A percentile compares a stretch with the other conserved stretches of the same genome.
These are phyloP conservation scores for Marasmius tenuissimus DNA, from an alignment of 1,284 basidiomycete species.

Conservation along the genomic window DNA sequence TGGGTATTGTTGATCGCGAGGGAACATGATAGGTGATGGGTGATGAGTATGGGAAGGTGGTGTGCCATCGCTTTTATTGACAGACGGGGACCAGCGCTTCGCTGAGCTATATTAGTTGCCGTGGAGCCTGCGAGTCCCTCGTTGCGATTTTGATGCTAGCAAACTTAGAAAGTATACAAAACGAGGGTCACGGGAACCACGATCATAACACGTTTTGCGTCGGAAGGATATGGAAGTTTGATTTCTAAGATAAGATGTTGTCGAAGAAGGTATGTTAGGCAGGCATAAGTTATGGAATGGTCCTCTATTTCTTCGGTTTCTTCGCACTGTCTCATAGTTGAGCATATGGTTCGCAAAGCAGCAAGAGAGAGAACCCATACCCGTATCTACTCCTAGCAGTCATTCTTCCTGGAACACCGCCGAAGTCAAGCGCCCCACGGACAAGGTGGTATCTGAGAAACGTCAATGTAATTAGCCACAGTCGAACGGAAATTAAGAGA, in stretches of 20 bases:
- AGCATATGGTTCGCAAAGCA: not conserved
- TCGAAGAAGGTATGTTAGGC: no score
- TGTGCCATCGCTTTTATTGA: not conserved
- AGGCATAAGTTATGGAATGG: no score
- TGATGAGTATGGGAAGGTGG: not conserved
- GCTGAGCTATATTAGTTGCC: not conserved
- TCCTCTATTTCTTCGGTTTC: constrained; percentile 68
- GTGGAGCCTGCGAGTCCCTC: not conserved
- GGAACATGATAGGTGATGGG: not conserved
- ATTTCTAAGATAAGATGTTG: no score
- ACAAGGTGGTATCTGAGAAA: constrained; percentile 87
- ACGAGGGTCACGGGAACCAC: no score
- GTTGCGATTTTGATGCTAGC: no score
- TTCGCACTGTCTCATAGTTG: constrained; percentile 55
- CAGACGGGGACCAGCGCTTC: not conserved
- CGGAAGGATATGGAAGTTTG: no score
- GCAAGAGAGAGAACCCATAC: constrained; percentile 45
- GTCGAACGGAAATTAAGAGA: constrained; percentile 1
- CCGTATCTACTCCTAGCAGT: constrained; percentile 92
- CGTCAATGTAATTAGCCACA: constrained; percentile 1
- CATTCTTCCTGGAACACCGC: constrained; percentile 85
- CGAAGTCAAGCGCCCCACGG: constrained; percentile 90
- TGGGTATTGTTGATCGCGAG: not conserved
- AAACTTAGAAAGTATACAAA: no score
- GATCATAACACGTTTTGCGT: no score